Percentiles rank a stretch among this genome's conserved stretches.
phyloP scores from a whole-genome alignment of 768 basidiomycete species.

The Naematelia aurantialba region DNA sequence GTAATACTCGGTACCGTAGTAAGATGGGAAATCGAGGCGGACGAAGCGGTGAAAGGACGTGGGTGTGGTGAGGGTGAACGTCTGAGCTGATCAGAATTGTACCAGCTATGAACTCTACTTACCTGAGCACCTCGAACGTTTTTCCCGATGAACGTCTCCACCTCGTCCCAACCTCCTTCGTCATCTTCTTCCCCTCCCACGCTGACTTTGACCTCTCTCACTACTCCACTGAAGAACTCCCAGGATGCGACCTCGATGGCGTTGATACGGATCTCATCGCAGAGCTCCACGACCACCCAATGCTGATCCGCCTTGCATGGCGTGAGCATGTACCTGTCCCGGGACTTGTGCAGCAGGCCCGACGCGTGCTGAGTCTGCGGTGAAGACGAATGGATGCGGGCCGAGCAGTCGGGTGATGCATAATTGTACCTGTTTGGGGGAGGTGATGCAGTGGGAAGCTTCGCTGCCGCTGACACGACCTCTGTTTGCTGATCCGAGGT shows the following conservation, averaged over 20 bases:
- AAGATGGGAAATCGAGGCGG: conserved; percentile 85
- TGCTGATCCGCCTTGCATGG: conserved; percentile 66
- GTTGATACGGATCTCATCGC: conserved; percentile 95
- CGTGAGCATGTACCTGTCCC: conserved; percentile 93
- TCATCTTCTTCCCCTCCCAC: conserved; percentile 54
- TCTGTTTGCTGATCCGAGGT: not conserved
- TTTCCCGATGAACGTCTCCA: conserved; percentile 76
- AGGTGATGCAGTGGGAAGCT: not conserved
- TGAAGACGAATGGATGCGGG: conserved; percentile 81
- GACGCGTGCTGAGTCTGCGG: conserved; percentile 74
- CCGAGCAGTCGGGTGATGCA: conserved; percentile 86
- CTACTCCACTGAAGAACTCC: conserved; percentile 96
- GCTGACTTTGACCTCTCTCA: conserved; percentile 84
- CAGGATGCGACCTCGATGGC: conserved; percentile 94
- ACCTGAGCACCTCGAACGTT: conserved; percentile 90
- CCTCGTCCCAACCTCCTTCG: conserved; percentile 59
- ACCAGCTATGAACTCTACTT: conserved; percentile 35
- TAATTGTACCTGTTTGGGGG: conserved; percentile 72
- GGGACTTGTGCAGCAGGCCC: conserved; percentile 79
- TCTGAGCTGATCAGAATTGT: conserved; percentile 18
- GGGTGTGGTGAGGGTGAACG: conserved; percentile 43
- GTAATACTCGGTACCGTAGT: conserved; percentile 93
- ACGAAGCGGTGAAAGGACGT: conserved; percentile 81
- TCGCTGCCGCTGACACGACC: not conserved
- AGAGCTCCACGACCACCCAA: conserved; percentile 90